phyloP scores from a whole-genome alignment of 2,329 filamentous ascomycete genomes.

The Beauveria sp. region DNA sequence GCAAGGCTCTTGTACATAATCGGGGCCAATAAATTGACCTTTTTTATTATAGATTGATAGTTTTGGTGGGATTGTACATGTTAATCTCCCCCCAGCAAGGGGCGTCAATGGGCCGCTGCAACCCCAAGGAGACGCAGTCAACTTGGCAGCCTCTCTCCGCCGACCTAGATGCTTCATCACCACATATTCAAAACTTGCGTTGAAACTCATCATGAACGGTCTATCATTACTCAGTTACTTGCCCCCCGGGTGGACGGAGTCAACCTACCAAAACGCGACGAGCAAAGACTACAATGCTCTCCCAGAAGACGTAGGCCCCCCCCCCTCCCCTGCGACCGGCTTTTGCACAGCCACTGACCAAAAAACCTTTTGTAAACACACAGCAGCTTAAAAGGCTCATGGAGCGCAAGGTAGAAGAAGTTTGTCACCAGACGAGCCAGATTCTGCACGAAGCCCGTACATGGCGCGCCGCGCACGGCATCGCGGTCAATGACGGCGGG shows the following conservation, averaged over 20 bases:
- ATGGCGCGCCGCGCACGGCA: not conserved
- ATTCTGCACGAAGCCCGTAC: not conserved
- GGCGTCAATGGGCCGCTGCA: not conserved
- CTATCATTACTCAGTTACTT: not conserved
- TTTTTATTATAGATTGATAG: no score
- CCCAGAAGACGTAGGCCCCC: not conserved
- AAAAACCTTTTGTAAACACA: not conserved
- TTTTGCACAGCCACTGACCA: not conserved
- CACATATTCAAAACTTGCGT: not conserved
- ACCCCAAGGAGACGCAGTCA: not conserved
- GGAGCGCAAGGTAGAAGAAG: not conserved
- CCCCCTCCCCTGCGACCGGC: no score
- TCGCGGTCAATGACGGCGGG: not conserved
- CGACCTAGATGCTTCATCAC: not conserved
- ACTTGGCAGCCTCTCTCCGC: not conserved
- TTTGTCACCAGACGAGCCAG: not conserved
- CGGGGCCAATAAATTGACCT: no score
- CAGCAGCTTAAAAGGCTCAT: not conserved
- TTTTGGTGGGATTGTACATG: not conserved
- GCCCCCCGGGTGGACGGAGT: not conserved
- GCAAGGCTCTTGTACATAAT: no score
- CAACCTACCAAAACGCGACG: not conserved
- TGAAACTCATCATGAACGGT: not conserved
- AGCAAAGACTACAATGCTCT: constrained; percentile 4
- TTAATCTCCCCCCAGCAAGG: not conserved